Conservation (phyloP, 208 protist species). For the Leishmania lainsoni region DNA sequence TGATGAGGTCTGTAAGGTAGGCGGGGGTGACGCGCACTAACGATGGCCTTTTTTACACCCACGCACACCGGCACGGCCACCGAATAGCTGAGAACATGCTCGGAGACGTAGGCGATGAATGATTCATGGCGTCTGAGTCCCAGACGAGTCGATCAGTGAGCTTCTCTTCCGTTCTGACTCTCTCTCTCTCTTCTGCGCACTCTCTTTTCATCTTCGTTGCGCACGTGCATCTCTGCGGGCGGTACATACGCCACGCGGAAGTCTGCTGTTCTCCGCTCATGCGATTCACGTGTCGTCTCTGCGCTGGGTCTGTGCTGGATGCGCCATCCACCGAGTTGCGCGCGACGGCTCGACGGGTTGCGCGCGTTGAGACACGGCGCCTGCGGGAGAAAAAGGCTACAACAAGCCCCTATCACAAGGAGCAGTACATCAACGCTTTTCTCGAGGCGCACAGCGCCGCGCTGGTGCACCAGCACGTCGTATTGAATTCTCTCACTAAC, state of each 20-base stretch:
- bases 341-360: conserved; percentile 11
- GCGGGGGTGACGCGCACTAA: background rate
- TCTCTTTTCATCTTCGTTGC: background rate
- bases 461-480: conserved; percentile 19
- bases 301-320: conserved; percentile 8
- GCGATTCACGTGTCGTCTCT: background rate
- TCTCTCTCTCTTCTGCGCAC: background rate
- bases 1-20: background rate
- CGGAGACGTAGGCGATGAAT: background rate
- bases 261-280: conserved; percentile 1
- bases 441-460: conserved; percentile 55
- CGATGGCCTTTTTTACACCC: background rate
- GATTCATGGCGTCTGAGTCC: background rate
- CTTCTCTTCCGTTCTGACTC: background rate
- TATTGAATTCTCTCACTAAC: background rate
- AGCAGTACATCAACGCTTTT: conserved; percentile 75
- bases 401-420: conserved; percentile 58
- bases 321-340: conserved; percentile 16
- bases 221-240: background rate
- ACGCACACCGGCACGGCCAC: background rate
- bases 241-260: background rate
- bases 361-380: conserved; percentile 12
- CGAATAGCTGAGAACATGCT: background rate
- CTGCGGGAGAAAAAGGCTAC: conserved; percentile 4
- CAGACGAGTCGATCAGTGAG: background rate